A percentile compares a stretch with the other conserved stretches of the same genome.
These are phyloP conservation scores for Sporothrix pallida DNA, from an alignment of 2,329 filamentous ascomycete genomes.

Conservation along the genomic window DNA sequence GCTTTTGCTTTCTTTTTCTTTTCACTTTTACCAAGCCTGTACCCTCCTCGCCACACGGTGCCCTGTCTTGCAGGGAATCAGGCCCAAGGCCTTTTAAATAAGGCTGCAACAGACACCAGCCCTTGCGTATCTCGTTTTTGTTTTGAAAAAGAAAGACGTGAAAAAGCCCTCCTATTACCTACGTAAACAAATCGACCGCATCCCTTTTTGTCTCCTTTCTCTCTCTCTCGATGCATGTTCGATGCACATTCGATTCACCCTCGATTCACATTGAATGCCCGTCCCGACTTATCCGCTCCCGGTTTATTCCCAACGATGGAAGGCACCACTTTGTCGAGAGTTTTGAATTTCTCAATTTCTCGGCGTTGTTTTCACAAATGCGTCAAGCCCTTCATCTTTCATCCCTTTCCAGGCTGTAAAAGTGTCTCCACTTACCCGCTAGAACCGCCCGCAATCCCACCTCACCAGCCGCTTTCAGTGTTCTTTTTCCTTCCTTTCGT, in stretches of 20 bases:
- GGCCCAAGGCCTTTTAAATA: not conserved
- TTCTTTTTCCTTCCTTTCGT: not conserved
- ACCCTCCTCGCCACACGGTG: not conserved
- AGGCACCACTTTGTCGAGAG: not conserved
- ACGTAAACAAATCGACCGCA: not conserved
- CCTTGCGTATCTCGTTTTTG: conserved; percentile 1
- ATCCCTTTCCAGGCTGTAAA: conserved; percentile 1
- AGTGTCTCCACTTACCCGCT: not conserved
- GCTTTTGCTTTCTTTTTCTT: not conserved
- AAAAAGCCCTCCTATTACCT: not conserved
- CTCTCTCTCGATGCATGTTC: not conserved
- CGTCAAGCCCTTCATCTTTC: not conserved
- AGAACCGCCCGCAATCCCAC: conserved; percentile 13
- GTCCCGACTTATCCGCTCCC: not conserved
- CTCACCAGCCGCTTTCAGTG: conserved; percentile 4
- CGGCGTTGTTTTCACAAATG: too few relatives aligned
- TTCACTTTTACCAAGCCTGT: not conserved
- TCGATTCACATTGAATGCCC: not conserved
- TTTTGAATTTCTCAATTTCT: not conserved
- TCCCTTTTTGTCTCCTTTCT: not conserved
- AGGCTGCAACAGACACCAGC: not conserved
- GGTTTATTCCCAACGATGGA: conserved; percentile 6
- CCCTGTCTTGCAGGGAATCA: not conserved
- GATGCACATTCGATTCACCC: too few relatives aligned
- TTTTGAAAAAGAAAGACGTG: not conserved